phyloP scores from a whole-genome alignment of 495 filamentous ascomycete species.

The Podospora pseudoanserina region DNA sequence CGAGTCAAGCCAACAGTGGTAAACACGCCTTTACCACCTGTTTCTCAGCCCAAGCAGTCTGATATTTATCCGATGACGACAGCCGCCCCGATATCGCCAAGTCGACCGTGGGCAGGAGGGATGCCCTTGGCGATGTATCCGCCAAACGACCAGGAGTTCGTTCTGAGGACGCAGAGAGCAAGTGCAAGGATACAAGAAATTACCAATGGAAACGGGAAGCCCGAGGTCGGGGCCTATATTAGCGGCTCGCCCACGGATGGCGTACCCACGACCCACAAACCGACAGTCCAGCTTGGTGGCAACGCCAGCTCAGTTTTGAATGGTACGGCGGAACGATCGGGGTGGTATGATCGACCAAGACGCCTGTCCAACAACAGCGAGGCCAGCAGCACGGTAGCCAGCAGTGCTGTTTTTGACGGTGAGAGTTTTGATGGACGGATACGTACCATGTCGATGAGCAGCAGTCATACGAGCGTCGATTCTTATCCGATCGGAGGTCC shows the following conservation, averaged over 20 bases:
- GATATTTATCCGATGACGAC: constrained; percentile 9
- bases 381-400: constrained; percentile 22
- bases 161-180: constrained; percentile 25
- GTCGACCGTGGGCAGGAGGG: constrained; percentile 12
- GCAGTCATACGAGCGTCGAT: constrained; percentile 43
- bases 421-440: constrained; percentile 29
- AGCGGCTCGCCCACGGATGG: constrained; percentile 1
- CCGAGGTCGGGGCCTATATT: constrained; percentile 1
- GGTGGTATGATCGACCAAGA: constrained; percentile 17
- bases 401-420: constrained; percentile 24
- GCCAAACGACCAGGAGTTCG: constrained; percentile 27
- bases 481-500: constrained; percentile 20
- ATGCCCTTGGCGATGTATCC: constrained; percentile 27
- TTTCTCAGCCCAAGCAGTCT: neutral
- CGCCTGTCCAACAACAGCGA: constrained; percentile 28
- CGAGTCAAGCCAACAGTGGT: constrained; percentile 9
- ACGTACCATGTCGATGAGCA: constrained; percentile 26
- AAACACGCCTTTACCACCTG: neutral
- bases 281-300: constrained; percentile 17
- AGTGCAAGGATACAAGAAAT: constrained; percentile 23
- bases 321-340: constrained; percentile 15
- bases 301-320: neutral
- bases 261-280: constrained; percentile 16
- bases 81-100: constrained; percentile 10
- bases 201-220: neutral